Evolutionary conservation across 2,329 filamentous ascomycete genomes (phyloP), one percentile per base, ranked within the genome.

Genomic region (Claviceps cyperi): DNA sequence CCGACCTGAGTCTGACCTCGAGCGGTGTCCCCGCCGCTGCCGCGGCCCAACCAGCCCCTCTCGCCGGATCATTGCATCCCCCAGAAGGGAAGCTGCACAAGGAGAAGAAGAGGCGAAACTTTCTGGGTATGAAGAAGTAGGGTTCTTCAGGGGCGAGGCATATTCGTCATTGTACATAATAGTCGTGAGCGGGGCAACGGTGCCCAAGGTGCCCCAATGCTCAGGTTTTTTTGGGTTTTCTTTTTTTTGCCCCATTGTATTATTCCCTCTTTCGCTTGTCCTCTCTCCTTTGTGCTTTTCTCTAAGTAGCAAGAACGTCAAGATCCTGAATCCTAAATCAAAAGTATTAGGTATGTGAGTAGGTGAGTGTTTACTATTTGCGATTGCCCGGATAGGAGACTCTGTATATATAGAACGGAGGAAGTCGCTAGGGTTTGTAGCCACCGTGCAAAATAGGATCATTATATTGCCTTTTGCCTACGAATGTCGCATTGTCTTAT

Each of bases 51-150:
- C 55, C 40, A 35, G 54, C 52, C 5, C 24, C 22, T 35, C 46
- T 11, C 37, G 35, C 5, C 13, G 28, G 28, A 11, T 32, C 47
- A 47, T 54, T 59, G 50, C 55, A 56, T 14, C 57, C 58, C 17
- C 62, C 63, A 4, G 59, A 66, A 56, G 61, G 67, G 4, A 76
- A 73, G 56, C 61, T 65, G 5, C 69, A 71, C 47, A 80, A 81
- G 64, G 74, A 78, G 59, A 82, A 82, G 67, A 81, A 81, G 71
- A 76, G 71, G 60, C 69, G 76, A 49, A 75, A 76, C 52, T 75
- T 79, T 54, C 66, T 80, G 51, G 72, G 75, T 28, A 71, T 78
- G 58, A 81, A 80, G 66, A 83, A 84, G 63, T 70, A 68, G 64
- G 58, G 58, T 50, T 65, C 62, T 60, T 53, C 55, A 38, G 58